Evolutionary conservation across 495 filamentous ascomycete genomes (phyloP).

Genomic region (Hypomontagnella submonticulosa): DNA sequence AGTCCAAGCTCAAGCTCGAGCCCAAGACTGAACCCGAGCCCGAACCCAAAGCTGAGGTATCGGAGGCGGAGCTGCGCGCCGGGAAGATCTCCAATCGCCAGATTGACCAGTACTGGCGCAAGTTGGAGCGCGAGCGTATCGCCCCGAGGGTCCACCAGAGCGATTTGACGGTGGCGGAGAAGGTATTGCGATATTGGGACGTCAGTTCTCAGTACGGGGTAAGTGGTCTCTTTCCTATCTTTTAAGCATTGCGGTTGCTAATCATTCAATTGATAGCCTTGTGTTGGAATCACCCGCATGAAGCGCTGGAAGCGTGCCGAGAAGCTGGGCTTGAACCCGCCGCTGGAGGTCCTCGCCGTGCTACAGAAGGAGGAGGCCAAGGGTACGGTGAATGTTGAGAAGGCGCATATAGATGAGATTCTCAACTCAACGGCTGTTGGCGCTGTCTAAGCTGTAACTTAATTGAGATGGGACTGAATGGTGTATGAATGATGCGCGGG

Average conservation of each 20-base stretch:
- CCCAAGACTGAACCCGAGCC: conserved; percentile 14
- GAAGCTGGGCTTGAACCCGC: conserved; percentile 80
- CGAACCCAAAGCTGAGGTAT: conserved; percentile 46
- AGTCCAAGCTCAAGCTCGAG: conserved; percentile 31
- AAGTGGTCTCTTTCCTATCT: conserved; percentile 54
- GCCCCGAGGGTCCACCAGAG: conserved; percentile 73
- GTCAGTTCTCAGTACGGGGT: conserved; percentile 89
- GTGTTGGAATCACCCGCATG: conserved; percentile 82
- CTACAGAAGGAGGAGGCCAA: conserved; percentile 75
- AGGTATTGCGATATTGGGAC: conserved; percentile 89
- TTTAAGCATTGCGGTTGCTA: conserved; percentile 21
- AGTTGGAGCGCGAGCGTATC: conserved; percentile 68
- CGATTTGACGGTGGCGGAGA: conserved; percentile 77
- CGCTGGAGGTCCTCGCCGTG: conserved; percentile 91
- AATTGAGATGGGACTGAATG: background rate
- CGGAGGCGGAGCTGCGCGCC: conserved; percentile 66
- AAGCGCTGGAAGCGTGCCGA: conserved; percentile 92
- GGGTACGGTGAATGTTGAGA: conserved; percentile 60
- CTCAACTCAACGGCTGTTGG: conserved; percentile 63
- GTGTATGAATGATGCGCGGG: background rate
- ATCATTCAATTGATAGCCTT: conserved; percentile 67
- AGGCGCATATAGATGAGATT: conserved; percentile 83
- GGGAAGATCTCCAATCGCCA: conserved; percentile 68
- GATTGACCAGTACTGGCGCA: conserved; percentile 77
- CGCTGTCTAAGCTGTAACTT: conserved; percentile 40